Percentiles rank a stretch among this genome's conserved stretches.
Conservation (phyloP, 2,329 filamentous ascomycete species). For the Pseudomassariella vexata region DNA sequence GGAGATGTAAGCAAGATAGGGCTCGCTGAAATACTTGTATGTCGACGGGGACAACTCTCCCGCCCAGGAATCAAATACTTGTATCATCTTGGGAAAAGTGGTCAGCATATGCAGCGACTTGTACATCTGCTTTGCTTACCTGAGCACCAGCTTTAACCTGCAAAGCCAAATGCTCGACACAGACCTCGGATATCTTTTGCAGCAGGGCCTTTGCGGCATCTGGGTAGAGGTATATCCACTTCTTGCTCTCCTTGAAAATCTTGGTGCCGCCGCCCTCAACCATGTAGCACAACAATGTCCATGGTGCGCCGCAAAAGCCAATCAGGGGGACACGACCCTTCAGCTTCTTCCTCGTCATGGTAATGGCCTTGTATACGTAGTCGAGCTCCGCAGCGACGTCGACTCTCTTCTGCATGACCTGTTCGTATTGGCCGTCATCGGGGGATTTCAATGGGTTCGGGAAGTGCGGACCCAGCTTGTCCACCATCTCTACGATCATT, state of each 20-base stretch:
- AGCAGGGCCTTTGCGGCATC: slow-evolving; percentile 75
- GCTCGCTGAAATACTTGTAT: slow-evolving; percentile 80
- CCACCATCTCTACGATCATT: slow-evolving; percentile 97
- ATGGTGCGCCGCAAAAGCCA: slow-evolving; percentile 94
- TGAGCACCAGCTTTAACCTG: slow-evolving; percentile 93
- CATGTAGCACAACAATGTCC: slow-evolving; percentile 98
- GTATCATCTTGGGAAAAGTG: slow-evolving; percentile 57
- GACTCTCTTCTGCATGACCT: slow-evolving; percentile 72
- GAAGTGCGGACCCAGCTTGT: slow-evolving; percentile 95
- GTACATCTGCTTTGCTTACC: slow-evolving; percentile 34
- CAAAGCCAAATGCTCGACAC: slow-evolving; percentile 87
- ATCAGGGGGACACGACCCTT: slow-evolving; percentile 85
- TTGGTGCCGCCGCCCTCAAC: slow-evolving; percentile 96
- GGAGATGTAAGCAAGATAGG: slow-evolving; percentile 81
- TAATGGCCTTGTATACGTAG: slow-evolving; percentile 96
- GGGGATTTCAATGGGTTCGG: slow-evolving; percentile 76
- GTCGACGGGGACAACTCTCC: slow-evolving; percentile 81
- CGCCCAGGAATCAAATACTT: slow-evolving; percentile 98
- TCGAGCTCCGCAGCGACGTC: slow-evolving; percentile 78
- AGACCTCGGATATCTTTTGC: slow-evolving; percentile 88
- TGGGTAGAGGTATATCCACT: slow-evolving; percentile 89
- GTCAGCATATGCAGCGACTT: slow-evolving; percentile 1
- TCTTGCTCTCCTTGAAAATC: slow-evolving; percentile 90
- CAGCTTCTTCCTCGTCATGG: slow-evolving; percentile 81
- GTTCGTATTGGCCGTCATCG: slow-evolving; percentile 74